Evolutionary conservation across 768 basidiomycete genomes (phyloP).

Genomic region (Neoboletus brunneissimus): DNA sequence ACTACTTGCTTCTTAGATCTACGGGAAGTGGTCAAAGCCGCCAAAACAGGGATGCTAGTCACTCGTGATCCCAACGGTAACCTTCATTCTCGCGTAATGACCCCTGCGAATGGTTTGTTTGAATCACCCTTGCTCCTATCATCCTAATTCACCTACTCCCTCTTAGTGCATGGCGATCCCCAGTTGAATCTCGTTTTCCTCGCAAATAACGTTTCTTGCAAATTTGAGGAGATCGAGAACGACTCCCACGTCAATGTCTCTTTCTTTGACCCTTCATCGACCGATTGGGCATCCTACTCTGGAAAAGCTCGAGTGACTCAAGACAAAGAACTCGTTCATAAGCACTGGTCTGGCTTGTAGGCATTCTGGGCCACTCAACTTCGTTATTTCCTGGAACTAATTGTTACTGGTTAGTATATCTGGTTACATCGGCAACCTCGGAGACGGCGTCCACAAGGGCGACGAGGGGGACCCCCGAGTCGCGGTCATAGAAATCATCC

Average conservation of each 20-base stretch:
- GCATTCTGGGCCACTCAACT: constrained; percentile 11
- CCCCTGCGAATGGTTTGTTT: constrained; percentile 58
- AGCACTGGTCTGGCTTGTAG: constrained; percentile 59
- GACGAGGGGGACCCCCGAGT: constrained; percentile 76
- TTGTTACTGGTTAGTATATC: constrained; percentile 40
- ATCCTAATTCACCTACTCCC: not conserved
- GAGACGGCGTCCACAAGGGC: constrained; percentile 84
- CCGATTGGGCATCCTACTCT: constrained; percentile 77
- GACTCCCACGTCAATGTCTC: constrained; percentile 79
- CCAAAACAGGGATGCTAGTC: constrained; percentile 73
- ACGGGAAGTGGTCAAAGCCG: constrained; percentile 58
- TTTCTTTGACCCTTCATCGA: constrained; percentile 66
- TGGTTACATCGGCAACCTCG: constrained; percentile 85
- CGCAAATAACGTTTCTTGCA: constrained; percentile 69
- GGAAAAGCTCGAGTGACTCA: constrained; percentile 66
- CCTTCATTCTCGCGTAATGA: constrained; percentile 82
- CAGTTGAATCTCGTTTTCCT: constrained; percentile 64
- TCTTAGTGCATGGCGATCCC: constrained; percentile 42
- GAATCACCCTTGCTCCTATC: not conserved
- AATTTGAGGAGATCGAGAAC: constrained; percentile 74
- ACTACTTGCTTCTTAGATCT: constrained; percentile 42
- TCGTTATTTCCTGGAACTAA: not conserved
- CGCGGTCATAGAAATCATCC: constrained; percentile 72
- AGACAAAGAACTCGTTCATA: constrained; percentile 61
- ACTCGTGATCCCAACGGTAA: constrained; percentile 65